Conservation (phyloP, 2,329 filamentous ascomycete species). For the Atkinsonella hypoxylon region DNA sequence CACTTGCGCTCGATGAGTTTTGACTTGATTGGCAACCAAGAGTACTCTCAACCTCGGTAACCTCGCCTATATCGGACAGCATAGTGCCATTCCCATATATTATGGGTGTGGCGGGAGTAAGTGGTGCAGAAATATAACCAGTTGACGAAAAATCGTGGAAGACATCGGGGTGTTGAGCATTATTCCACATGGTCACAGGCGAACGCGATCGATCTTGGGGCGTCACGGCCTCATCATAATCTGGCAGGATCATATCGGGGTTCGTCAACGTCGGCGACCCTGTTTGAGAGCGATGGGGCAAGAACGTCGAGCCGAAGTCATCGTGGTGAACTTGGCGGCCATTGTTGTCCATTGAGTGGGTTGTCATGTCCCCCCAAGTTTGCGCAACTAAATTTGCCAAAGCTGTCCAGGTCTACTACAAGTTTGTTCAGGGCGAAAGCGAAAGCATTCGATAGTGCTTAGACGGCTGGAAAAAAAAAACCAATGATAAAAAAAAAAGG, state of each 20-base stretch:
- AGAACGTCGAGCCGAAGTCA: slow-evolving; percentile 12
- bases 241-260: slow-evolving; percentile 86
- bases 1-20: slow-evolving; percentile 19
- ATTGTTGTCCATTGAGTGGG: slow-evolving; percentile 15
- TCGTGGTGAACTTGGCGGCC: slow-evolving; percentile 19
- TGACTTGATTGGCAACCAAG: slow-evolving; percentile 29
- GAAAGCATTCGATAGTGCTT: background rate
- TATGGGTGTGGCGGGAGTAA: slow-evolving; percentile 48
- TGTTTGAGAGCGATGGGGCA: slow-evolving; percentile 38
- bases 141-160: slow-evolving; percentile 31
- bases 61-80: slow-evolving; percentile 52
- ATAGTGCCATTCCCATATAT: slow-evolving; percentile 60
- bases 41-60: slow-evolving; percentile 41
- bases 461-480: background rate
- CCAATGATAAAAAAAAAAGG: no score
- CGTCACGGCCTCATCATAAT: slow-evolving; percentile 48
- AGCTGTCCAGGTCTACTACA: background rate
- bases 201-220: slow-evolving; percentile 39
- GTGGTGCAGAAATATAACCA: slow-evolving; percentile 29
- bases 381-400: background rate
- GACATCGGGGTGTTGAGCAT: slow-evolving; percentile 23
- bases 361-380: slow-evolving; percentile 18
- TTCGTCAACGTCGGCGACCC: slow-evolving; percentile 82
- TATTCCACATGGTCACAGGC: slow-evolving; percentile 41
- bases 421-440: background rate